Conservation (phyloP, 2,329 filamentous ascomycete species). For the Fusarium pseudocircinatum region DNA sequence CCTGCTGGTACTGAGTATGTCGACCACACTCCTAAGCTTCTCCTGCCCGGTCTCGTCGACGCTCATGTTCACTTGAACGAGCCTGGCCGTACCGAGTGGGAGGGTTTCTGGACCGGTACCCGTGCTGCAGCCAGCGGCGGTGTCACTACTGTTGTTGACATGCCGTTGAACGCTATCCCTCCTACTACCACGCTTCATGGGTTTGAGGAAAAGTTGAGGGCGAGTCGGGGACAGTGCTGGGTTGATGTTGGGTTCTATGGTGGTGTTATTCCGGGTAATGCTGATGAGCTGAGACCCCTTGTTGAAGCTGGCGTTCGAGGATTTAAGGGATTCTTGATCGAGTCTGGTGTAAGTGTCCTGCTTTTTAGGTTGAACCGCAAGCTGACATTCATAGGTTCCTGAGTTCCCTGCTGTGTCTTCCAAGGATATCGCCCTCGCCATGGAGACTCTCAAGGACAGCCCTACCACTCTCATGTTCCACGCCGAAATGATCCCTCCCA, state of each 20-base stretch:
- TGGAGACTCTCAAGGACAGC: constrained; percentile 80
- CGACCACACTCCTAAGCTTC: constrained; percentile 84
- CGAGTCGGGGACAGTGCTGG: constrained; percentile 90
- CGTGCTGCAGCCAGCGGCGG: constrained; percentile 93
- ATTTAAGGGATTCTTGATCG: constrained; percentile 98
- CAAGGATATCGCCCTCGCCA: constrained; percentile 79
- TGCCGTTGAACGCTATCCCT: constrained; percentile 97
- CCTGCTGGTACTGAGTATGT: constrained; percentile 77
- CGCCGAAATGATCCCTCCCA: constrained; percentile 96
- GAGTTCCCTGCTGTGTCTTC: constrained; percentile 94
- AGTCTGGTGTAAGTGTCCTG: constrained; percentile 79
- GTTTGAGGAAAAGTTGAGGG: constrained; percentile 84
- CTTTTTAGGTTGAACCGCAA: not conserved
- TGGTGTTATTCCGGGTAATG: constrained; percentile 91
- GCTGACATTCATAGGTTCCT: constrained; percentile 71
- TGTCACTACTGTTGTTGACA: constrained; percentile 96
- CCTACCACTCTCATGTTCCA: constrained; percentile 98
- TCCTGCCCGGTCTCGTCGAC: constrained; percentile 92
- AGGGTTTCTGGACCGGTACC: constrained; percentile 96
- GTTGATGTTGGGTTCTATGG: constrained; percentile 99
- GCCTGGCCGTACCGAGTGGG: constrained; percentile 96
- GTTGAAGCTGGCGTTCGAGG: constrained; percentile 88
- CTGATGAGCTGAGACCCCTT: constrained; percentile 78
- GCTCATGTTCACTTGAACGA: constrained; percentile 98
- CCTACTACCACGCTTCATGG: constrained; percentile 90